Base-by-base conservation (phyloP, 306 rosid species). In the Rubus parviflorus region DNA sequence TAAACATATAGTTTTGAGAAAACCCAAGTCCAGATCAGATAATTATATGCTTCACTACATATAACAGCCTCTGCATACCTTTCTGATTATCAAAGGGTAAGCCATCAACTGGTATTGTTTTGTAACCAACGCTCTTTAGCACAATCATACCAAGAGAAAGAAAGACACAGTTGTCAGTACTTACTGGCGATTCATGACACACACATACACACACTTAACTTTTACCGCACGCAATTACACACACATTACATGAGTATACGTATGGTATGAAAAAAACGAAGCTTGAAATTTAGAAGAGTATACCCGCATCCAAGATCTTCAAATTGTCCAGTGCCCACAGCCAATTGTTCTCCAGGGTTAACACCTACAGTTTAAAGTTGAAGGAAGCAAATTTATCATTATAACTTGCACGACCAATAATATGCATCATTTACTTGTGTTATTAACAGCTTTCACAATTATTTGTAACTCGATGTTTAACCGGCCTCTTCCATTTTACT, bases 61-160 rank as follows among this genome's bases (percentile, higher is more conserved):
- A 20, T 40, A 41, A 42, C 9, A 48, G 8, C 25, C 8, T 70
- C 45, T 16, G 14, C 42, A 6, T 76, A 92, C 97, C 98, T 90
- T 87, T 92, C 81, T 76, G 82, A 75, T 88, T 83, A 85, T 92
- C 92, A 68, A 95, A 95, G 76, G 96, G 95, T 46, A 95, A 82
- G 80, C 93, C 98, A 73, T 89, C 90, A 52, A 90, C 91, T 7
- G 93, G 96, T 82, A 88, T 69, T 73, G 98, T 89, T 87, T 88
- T 95, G 86, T 92, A 95, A 60, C 97, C 98, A 82, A 95, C 90
- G 88, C 98, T 92, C 93, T 92, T 92, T 37, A 90, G 85, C 70
- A 82, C 96, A 87, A 95, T 76, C 92, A 97, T 95, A 81, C 77
- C 85, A 53, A 75, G 79, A 65, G 52, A 43, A 17, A 52, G 69